Conservation (phyloP, 306 rosid species). For the Gastrolobium villosum region DNA sequence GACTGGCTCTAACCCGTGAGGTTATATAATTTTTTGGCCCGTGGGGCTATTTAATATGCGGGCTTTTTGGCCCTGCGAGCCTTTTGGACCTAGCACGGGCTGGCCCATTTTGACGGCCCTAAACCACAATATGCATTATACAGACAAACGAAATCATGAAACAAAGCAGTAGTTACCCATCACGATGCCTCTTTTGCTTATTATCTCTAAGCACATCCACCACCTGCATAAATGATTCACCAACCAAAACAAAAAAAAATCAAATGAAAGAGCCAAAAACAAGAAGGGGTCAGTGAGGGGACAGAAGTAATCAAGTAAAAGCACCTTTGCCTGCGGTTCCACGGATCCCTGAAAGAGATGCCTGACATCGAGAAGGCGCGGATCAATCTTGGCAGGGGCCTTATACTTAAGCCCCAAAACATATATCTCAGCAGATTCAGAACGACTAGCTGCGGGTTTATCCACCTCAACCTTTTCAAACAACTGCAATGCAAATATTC, state of each 20-base stretch:
- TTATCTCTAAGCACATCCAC: slow-evolving; percentile 87
- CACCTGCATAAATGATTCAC: slow-evolving; percentile 61
- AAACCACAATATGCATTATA: background rate
- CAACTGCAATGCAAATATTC: slow-evolving; percentile 55
- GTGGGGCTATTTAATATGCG: no score
- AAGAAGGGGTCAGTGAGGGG: background rate
- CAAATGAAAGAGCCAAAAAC: background rate
- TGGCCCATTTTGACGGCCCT: no score
- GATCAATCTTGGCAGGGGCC: slow-evolving; percentile 97
- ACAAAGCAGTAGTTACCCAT: slow-evolving; percentile 70
- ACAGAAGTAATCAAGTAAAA: background rate
- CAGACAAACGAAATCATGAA: background rate
- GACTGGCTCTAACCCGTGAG: no score
- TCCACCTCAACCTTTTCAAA: slow-evolving; percentile 82
- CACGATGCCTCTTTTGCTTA: slow-evolving; percentile 95
- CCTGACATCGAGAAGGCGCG: slow-evolving; percentile 90
- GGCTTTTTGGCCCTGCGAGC: no score
- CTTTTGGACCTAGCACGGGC: no score
- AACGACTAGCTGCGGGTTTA: slow-evolving; percentile 83
- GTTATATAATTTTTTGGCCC: no score
- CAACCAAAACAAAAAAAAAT: slow-evolving; percentile 48
- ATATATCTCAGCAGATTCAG: slow-evolving; percentile 83
- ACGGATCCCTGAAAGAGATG: slow-evolving; percentile 82
- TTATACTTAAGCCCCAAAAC: slow-evolving; percentile 82
- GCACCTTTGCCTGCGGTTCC: slow-evolving; percentile 82